Evolutionary conservation across 768 basidiomycete genomes (phyloP), one percentile per base, ranked within the genome.

Genomic region (Boletellus sp.): DNA sequence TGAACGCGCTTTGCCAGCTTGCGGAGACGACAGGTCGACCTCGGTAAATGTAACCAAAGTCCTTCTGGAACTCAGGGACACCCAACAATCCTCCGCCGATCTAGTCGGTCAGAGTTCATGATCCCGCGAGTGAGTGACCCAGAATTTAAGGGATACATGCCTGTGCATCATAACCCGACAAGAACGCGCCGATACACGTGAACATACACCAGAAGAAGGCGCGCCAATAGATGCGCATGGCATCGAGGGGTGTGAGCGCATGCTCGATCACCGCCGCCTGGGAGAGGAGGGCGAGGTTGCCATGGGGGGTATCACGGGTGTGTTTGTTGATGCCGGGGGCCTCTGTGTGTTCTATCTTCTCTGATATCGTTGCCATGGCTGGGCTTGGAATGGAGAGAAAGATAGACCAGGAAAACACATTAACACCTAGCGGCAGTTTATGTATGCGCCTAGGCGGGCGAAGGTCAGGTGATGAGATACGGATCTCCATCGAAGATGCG

Each of bases 1-100:
- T 65, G 39, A 64, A 64, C 2, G 64, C 58, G 13, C 61, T 63
- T 35, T 64, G 63, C 64, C 63, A 66, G n/a, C 52, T 66, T 1
- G 63, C 63, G 24, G 64, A 35, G 22, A 64, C 52, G 11, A 66
- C 33, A 2, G 52, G 39, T 7, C 46, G 26, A 1, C 43, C 38
- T 2, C 42, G 33, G 6, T 12, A 19, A 1, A 53, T 3, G 31
- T 57, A 59, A 9, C 63, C 64, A 48, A 64, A 64, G 55, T 66
- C 64, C 11, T 12, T n/a, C 19, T 61, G 63, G 37, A 64, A 64
- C 42, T 63, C 45, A 8, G 62, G 55, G 3, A 63, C 49, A 19
- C 61, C 47, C 31, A 63, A 41, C 15, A 64, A 22, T 3, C 58
- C 63, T 4, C 61, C 61, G 0, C 51, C 54, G 10, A 64, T 31